These are phyloP conservation scores for Pythium volutum DNA, from an alignment of 352 stramenopile species.

Conservation along the genomic window DNA sequence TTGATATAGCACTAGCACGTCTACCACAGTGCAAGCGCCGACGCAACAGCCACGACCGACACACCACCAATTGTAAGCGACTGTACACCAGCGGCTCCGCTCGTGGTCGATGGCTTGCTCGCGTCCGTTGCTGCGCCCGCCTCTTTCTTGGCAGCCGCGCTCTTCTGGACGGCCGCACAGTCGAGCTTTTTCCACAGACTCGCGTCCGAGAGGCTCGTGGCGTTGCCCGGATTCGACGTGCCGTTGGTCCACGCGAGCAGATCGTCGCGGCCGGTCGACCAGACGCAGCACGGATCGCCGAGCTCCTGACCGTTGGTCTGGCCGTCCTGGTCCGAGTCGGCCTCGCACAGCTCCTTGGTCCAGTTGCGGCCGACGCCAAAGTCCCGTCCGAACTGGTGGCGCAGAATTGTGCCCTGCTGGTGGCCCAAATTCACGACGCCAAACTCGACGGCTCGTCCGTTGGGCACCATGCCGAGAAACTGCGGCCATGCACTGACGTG, in stretches of 20 bases:
- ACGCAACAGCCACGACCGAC: neutral
- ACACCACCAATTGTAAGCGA: neutral
- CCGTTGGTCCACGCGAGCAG: slow-evolving; percentile 12
- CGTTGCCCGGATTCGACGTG: slow-evolving; percentile 16
- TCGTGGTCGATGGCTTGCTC: neutral
- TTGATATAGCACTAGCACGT: no score
- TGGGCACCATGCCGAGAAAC: neutral
- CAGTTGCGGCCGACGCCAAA: slow-evolving; percentile 29
- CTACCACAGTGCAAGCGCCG: slow-evolving; percentile 5
- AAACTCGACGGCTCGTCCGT: neutral
- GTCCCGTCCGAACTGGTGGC: slow-evolving; percentile 30
- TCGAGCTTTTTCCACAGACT: slow-evolving; percentile 20
- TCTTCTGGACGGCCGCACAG: slow-evolving; percentile 1
- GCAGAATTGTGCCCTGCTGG: slow-evolving; percentile 10
- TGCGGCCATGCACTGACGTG: slow-evolving; percentile 1
- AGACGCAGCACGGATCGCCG: slow-evolving; percentile 78
- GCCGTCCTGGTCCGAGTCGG: slow-evolving; percentile 74
- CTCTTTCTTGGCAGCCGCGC: neutral
- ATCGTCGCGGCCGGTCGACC: slow-evolving; percentile 20
- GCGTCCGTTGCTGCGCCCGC: neutral
- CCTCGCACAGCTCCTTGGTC: slow-evolving; percentile 42
- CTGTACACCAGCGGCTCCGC: neutral
- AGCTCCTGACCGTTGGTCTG: slow-evolving; percentile 85
- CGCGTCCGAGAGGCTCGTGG: slow-evolving; percentile 4
- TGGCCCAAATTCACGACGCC: slow-evolving; percentile 12